These are phyloP conservation scores for Hyphopichia wangnamkhiaoensis DNA, from an alignment of 1,139 yeast species.

Conservation along the genomic window DNA sequence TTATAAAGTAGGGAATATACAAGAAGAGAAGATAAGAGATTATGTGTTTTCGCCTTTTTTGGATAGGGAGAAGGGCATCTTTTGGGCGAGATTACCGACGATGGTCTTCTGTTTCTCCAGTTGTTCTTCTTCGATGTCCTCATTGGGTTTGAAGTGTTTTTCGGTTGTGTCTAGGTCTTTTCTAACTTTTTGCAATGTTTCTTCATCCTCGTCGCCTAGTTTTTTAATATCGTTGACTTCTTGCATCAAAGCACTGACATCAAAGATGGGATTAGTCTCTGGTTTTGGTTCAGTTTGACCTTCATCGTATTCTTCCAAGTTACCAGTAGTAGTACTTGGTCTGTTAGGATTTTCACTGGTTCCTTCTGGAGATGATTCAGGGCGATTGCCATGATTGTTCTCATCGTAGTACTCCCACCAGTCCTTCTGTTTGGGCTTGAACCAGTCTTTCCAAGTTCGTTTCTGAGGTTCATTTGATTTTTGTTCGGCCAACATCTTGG, in stretches of 20 bases:
- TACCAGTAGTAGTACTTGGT: slow-evolving; percentile 2
- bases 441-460: slow-evolving; percentile 62
- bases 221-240: slow-evolving; percentile 49
- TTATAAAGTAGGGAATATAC: neutral
- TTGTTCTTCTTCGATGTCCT: slow-evolving; percentile 22
- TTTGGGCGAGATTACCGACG: slow-evolving; percentile 3
- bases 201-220: slow-evolving; percentile 21
- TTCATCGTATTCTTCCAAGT: slow-evolving; percentile 10
- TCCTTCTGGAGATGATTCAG: neutral
- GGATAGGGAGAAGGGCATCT: neutral
- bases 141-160: slow-evolving; percentile 15
- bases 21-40: neutral
- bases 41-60: neutral
- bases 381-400: neutral
- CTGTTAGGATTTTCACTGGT: neutral
- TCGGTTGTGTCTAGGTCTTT: slow-evolving; percentile 14
- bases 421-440: slow-evolving; percentile 74
- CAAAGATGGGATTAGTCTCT: slow-evolving; percentile 34
- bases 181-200: slow-evolving; percentile 15
- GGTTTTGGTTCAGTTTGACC: slow-evolving; percentile 14
- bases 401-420: slow-evolving; percentile 69
- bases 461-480: slow-evolving; percentile 27
- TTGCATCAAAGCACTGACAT: slow-evolving; percentile 44
- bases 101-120: neutral
- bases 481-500: slow-evolving; percentile 49